phyloP scores from a whole-genome alignment of 1,139 yeast species.

The Pichia sp. region DNA sequence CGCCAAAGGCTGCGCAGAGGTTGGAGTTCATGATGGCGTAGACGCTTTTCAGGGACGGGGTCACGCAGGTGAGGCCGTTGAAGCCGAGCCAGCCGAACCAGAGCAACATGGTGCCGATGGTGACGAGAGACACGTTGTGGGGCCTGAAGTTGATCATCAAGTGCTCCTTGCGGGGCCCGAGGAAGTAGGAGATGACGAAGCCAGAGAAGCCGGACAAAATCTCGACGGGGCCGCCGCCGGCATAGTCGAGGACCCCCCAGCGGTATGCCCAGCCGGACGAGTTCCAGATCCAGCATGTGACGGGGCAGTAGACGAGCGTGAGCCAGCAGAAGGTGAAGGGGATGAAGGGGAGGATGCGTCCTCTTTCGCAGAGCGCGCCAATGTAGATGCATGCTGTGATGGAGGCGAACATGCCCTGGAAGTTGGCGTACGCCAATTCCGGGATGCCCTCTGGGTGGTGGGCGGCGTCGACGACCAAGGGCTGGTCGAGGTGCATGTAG shows the following conservation, averaged over 20 bases:
- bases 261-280: conserved; percentile 86
- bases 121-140: conserved; percentile 79
- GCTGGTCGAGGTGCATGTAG: conserved; percentile 45
- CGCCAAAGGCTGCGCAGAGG: conserved; percentile 85
- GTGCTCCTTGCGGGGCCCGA: conserved; percentile 81
- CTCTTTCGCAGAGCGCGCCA: conserved; percentile 95
- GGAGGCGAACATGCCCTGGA: conserved; percentile 87
- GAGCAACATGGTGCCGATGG: conserved; percentile 51
- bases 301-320: conserved; percentile 87
- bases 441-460: conserved; percentile 45
- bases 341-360: conserved; percentile 80
- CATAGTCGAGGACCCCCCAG: conserved; percentile 93
- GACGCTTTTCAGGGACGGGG: conserved; percentile 61
- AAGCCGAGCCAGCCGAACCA: conserved; percentile 88
- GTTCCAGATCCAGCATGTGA: conserved; percentile 95
- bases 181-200: conserved; percentile 73
- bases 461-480: conserved; percentile 28
- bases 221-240: conserved; percentile 98
- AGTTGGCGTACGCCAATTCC: conserved; percentile 76
- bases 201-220: conserved; percentile 89
- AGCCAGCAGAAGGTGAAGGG: conserved; percentile 84
- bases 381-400: conserved; percentile 88
- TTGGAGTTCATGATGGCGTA: conserved; percentile 91
- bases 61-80: conserved; percentile 75
- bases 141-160: conserved; percentile 88